Conservation (phyloP, 1,284 basidiomycete species). For the Leucoagaricus sp. region DNA sequence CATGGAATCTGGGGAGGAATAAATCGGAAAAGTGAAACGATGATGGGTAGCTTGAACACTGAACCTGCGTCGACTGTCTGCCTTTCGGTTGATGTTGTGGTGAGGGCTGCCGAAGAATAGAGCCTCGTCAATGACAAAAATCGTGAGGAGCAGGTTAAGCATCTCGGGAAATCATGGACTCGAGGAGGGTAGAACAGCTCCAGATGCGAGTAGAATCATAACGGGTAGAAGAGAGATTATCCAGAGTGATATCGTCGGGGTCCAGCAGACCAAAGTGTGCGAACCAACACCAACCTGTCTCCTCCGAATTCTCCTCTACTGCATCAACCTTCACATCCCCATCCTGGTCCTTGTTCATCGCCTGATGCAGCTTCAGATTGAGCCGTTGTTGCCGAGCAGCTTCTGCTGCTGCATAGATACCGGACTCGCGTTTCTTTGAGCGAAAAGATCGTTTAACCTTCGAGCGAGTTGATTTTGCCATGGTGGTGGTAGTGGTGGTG, state of each 20-base stretch:
- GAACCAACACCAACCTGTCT: constrained; percentile 70
- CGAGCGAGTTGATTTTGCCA: constrained; percentile 94
- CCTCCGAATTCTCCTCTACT: constrained; percentile 37
- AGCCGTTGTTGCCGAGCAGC: constrained; percentile 84
- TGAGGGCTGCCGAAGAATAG: constrained; percentile 32
- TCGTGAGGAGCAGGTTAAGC: constrained; percentile 9
- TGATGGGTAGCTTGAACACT: constrained; percentile 19
- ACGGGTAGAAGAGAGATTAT: constrained; percentile 25
- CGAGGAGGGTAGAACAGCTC: constrained; percentile 11
- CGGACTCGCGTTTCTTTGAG: constrained; percentile 81
- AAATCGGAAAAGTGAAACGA: neutral
- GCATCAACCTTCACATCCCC: constrained; percentile 39
- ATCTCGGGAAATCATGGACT: neutral
- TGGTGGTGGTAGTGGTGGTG: constrained; percentile 37
- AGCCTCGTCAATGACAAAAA: constrained; percentile 37
- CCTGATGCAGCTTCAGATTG: constrained; percentile 64
- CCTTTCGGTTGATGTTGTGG: neutral
- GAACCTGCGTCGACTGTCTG: constrained; percentile 8
- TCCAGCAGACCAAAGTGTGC: constrained; percentile 52
- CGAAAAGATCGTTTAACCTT: constrained; percentile 88
- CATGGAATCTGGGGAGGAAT: constrained; percentile 51
- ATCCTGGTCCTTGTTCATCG: constrained; percentile 44
- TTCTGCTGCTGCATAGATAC: constrained; percentile 83
- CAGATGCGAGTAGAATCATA: constrained; percentile 9
- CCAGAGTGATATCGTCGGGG: constrained; percentile 55